A percentile compares a stretch with the other conserved stretches of the same genome.
Evolutionary conservation across 2,329 filamentous ascomycete genomes (phyloP).

Genomic region (Pestalotiopsis fici): DNA sequence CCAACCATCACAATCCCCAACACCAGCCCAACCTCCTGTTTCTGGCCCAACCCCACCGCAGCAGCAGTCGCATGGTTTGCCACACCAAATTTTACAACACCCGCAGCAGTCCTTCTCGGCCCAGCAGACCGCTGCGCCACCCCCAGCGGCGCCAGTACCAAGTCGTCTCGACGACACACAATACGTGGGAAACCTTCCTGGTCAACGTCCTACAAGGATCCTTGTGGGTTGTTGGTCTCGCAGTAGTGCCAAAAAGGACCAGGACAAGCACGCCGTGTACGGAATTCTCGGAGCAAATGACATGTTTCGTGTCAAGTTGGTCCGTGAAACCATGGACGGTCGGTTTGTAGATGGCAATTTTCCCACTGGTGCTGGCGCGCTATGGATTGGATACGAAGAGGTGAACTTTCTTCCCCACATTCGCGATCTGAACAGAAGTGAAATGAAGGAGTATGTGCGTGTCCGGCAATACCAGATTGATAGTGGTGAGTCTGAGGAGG

Average conservation of each 20-base stretch:
- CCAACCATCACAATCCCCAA: not conserved
- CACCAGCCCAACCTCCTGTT: not conserved
- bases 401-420: constrained; percentile 60
- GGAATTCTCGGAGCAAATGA: constrained; percentile 64
- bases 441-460: constrained; percentile 66
- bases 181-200: constrained; percentile 38
- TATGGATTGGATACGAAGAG: constrained; percentile 66
- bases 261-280: constrained; percentile 62
- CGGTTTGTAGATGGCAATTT: constrained; percentile 61
- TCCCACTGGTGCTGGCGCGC: constrained; percentile 57
- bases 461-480: constrained; percentile 62
- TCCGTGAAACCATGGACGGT: constrained; percentile 61
- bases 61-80: not conserved
- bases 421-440: constrained; percentile 47
- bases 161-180: not conserved
- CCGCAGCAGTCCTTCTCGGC: not conserved
- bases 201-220: constrained; percentile 58
- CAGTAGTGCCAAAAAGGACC: constrained; percentile 46
- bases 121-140: not conserved
- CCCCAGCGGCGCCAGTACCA: not conserved
- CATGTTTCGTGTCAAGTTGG: constrained; percentile 65
- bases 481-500: constrained; percentile 47
- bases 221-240: constrained; percentile 61
- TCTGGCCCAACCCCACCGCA: not conserved
- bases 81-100: not conserved